phyloP scores from a whole-genome alignment of 305 asterid genomes.

The Striga hermonthica region DNA sequence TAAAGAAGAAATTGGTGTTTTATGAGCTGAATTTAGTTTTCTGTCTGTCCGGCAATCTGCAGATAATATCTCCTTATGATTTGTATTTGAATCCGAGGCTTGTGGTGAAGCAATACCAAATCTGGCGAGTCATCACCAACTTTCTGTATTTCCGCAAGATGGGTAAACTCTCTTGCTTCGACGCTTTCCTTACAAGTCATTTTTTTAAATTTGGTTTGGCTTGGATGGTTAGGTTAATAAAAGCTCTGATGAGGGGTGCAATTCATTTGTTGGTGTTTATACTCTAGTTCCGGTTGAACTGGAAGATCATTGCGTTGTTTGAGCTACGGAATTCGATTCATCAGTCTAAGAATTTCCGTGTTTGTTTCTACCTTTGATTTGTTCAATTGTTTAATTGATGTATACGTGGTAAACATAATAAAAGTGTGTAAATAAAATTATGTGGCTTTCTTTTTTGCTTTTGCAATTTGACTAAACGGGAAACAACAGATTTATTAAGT shows the following conservation, averaged over 20 bases:
- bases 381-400: too few relatives aligned
- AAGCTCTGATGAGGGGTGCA: constrained; percentile 8
- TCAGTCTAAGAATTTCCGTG: not conserved
- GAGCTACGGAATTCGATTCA: not conserved
- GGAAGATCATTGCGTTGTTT: not conserved
- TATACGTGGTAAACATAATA: constrained; percentile 3
- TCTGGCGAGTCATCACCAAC: constrained; percentile 93
- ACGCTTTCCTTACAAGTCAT: constrained; percentile 19
- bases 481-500: not conserved
- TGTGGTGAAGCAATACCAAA: constrained; percentile 80
- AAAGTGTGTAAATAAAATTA: not conserved
- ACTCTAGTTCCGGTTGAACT: constrained; percentile 13
- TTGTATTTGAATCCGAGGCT: constrained; percentile 88
- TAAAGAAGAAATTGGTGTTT: too few relatives aligned
- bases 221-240: constrained; percentile 1
- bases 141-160: constrained; percentile 89
- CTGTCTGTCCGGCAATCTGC: constrained; percentile 38
- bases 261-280: not conserved
- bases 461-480: not conserved
- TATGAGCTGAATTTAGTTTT: constrained; percentile 27
- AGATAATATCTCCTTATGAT: constrained; percentile 94
- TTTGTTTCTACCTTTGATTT: not conserved
- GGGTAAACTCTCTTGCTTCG: constrained; percentile 64
- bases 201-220: constrained; percentile 3
- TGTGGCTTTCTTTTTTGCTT: constrained; percentile 9